phyloP scores from a whole-genome alignment of 2,329 filamentous ascomycete genomes.

The Calonectria multiphialidica region DNA sequence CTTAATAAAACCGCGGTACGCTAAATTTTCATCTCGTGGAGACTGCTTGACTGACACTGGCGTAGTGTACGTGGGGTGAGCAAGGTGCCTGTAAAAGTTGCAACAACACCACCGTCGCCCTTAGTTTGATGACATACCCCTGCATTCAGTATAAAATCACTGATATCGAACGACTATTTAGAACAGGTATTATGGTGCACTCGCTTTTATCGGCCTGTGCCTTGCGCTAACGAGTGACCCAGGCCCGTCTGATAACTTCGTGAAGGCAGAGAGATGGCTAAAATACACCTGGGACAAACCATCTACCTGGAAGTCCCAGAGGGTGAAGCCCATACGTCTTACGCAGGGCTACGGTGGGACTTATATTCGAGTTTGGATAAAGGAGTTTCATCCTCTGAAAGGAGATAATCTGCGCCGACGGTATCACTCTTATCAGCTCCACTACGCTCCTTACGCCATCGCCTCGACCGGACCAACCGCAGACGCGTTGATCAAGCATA shows the following conservation, averaged over 20 bases:
- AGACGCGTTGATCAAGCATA: not conserved
- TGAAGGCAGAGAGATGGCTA: not conserved
- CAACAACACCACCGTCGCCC: no score
- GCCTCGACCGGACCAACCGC: not conserved
- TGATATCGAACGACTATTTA: not conserved
- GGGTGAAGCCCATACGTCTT: not conserved
- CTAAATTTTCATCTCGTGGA: no score
- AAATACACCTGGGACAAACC: not conserved
- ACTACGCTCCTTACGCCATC: not conserved
- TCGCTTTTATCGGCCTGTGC: no score
- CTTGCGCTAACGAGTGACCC: not conserved
- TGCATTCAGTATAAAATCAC: not conserved
- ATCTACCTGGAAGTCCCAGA: not conserved
- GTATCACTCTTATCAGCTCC: accelerated
- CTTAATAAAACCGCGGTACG: no score
- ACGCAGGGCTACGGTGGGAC: not conserved
- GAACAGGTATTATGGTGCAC: not conserved
- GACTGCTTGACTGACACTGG: no score
- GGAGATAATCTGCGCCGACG: not conserved
- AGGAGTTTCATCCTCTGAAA: not conserved
- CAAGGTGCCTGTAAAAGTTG: no score
- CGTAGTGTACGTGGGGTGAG: no score
- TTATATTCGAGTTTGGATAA: not conserved
- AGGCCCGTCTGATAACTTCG: not conserved
- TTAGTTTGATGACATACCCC: not conserved